Percentiles rank a stretch among this genome's conserved stretches.
Evolutionary conservation across 1,139 yeast genomes (phyloP).

Genomic region (Suhomyces panamericanus): DNA sequence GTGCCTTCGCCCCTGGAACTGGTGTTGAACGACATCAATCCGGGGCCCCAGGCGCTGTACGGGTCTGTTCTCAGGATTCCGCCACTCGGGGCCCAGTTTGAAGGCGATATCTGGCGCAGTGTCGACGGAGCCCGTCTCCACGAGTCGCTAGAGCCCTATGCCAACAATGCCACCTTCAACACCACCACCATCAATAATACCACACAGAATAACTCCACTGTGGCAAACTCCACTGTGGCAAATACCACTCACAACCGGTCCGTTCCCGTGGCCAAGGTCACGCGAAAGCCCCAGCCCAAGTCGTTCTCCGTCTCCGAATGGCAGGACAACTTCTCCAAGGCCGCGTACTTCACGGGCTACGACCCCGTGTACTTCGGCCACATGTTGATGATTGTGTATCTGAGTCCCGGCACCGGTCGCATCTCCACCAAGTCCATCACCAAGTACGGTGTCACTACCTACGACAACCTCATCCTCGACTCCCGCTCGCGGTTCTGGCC

Average conservation of each 20-base stretch:
- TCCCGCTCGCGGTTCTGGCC: conserved; percentile 70
- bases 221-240: neutral
- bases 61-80: conserved; percentile 3
- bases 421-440: conserved; percentile 66
- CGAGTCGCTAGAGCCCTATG: neutral
- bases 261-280: neutral
- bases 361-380: conserved; percentile 55
- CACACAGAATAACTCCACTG: no score
- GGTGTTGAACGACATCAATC: neutral
- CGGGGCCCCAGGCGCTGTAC: neutral
- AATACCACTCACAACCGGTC: no score
- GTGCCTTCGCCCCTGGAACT: conserved; percentile 1
- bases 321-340: conserved; percentile 44
- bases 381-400: conserved; percentile 54
- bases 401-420: conserved; percentile 44
- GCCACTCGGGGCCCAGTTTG: conserved; percentile 10
- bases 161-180: neutral
- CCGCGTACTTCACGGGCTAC: conserved; percentile 56
- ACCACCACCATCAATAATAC: neutral
- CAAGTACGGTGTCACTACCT: conserved; percentile 66
- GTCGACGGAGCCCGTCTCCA: conserved; percentile 4
- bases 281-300: neutral
- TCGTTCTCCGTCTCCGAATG: conserved; percentile 29
- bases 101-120: conserved; percentile 8
- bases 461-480: conserved; percentile 60